Base-by-base conservation (phyloP, 2,329 filamentous ascomycete species). In the Trichophyton simii region DNA sequence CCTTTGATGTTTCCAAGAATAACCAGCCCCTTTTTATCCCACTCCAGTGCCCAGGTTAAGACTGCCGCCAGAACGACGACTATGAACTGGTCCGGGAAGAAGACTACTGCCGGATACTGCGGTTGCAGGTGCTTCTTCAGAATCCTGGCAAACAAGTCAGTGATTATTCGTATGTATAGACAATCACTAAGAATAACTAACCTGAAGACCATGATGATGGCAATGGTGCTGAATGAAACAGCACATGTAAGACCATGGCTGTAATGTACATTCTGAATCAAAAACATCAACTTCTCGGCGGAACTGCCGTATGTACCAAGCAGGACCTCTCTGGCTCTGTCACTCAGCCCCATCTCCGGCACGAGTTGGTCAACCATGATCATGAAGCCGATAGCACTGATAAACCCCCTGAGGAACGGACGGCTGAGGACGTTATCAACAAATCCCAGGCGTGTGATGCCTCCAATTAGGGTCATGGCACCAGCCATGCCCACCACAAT, bases 341-440 rank as follows among this genome's bases (percentile, higher is more conserved):
- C 76, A 42, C 80, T 81, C 22, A 99, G 80, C 0, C 94, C 94
- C 68, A 95, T 81, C 73, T 97, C 91, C 0, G 92, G 91, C 60
- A 96, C 88, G 52, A 96, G 78, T 75, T 99, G 94, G 72, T 97
- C 94, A 41, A 97, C 89, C 44, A 95, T 85, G 71, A 99, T 97
- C 66, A 97, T 91, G 61, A 96, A 89, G 57, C 94, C 94, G 71
- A 99, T 95, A 58, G 94, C 94, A 62, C 89, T 96, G 75, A 99
- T 96, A 76, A 99, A 99, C 0, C 94, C 94, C 63, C 94, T 82
- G 61, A 97, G 76, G 68, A 99, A 97, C 0, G 94, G 94, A 38
- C 90, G 83, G 67, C 91, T 96, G 41, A 99, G 80, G 9, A 99
- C 91, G 69, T 90, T 96, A 71, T 99, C 94, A 64, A 99, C 75